Evolutionary conservation across 441 rosid genomes (phyloP).

Genomic region (Geranium incanum): DNA sequence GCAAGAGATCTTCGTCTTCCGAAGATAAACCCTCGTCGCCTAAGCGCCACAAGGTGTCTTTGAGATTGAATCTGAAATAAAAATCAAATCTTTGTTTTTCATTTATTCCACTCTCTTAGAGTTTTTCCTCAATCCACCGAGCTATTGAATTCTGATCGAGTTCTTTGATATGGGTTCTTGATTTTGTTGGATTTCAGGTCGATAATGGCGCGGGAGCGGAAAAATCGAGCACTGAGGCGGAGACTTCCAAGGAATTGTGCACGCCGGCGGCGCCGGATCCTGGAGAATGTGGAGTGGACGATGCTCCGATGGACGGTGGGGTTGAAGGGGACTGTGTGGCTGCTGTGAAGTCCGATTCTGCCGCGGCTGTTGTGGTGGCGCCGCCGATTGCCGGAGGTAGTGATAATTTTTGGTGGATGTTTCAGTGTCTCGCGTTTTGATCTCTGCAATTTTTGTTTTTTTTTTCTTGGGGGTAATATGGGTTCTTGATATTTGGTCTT

Average conservation of each 20-base stretch:
- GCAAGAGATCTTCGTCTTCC: conserved; percentile 64
- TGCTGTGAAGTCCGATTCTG: not conserved
- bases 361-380: not conserved
- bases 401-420: not conserved
- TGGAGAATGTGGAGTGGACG: conserved; percentile 12
- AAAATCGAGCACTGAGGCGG: conserved; percentile 40
- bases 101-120: not conserved
- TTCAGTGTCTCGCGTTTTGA: not conserved
- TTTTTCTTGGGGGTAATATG: conserved; percentile 13
- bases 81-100: not conserved
- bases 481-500: conserved; percentile 13
- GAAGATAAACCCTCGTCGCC: conserved; percentile 68
- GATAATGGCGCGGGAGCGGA: conserved; percentile 47
- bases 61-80: not conserved
- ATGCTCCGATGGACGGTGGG: not conserved
- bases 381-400: not conserved
- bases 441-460: not conserved
- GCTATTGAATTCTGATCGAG: conserved; percentile 12
- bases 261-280: conserved; percentile 34
- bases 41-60: conserved; percentile 56
- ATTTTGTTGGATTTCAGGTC: conserved; percentile 34
- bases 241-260: conserved; percentile 49
- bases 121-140: not conserved
- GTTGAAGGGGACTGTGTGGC: not conserved
- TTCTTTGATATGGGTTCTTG: conserved; percentile 17